phyloP scores from a whole-genome alignment of 2,329 filamentous ascomycete species.

The Hypoxylon sp. region DNA sequence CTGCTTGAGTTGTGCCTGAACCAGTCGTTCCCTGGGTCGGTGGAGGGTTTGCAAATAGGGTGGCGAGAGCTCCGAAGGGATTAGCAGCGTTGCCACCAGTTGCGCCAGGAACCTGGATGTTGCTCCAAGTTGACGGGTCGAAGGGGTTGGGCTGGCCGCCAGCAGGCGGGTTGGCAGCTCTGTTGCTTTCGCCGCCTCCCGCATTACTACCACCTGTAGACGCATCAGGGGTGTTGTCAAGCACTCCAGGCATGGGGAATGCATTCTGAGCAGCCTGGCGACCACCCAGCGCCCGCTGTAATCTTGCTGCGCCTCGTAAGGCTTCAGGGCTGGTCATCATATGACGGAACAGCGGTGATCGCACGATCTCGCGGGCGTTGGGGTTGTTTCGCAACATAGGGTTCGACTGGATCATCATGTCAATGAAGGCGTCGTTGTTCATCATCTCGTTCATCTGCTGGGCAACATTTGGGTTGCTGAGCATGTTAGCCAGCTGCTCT shows the following conservation, averaged over 20 bases:
- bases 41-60: constrained; percentile 57
- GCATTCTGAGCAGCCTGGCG: constrained; percentile 65
- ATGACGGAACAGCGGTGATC: constrained; percentile 87
- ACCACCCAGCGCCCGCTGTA: constrained; percentile 80
- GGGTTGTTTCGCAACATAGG: constrained; percentile 69
- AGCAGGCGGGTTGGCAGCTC: constrained; percentile 53
- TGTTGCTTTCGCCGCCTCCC: constrained; percentile 51
- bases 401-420: constrained; percentile 94
- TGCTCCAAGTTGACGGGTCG: constrained; percentile 54
- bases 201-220: constrained; percentile 52
- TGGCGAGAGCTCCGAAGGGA: constrained; percentile 54
- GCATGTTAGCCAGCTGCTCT: constrained; percentile 85
- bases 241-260: constrained; percentile 93
- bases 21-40: constrained; percentile 50
- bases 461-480: constrained; percentile 88
- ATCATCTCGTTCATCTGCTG: constrained; percentile 94
- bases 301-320: constrained; percentile 83
- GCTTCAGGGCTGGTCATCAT: constrained; percentile 95
- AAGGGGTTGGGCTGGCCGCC: constrained; percentile 63
- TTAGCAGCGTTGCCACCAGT: constrained; percentile 51
- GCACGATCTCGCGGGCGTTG: constrained; percentile 85
- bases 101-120: constrained; percentile 53
- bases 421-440: constrained; percentile 93
- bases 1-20: constrained; percentile 43
- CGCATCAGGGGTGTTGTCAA: constrained; percentile 80